Evolutionary conservation across 2,329 filamentous ascomycete species (phyloP).

Genomic region (Triangularia setosa): DNA sequence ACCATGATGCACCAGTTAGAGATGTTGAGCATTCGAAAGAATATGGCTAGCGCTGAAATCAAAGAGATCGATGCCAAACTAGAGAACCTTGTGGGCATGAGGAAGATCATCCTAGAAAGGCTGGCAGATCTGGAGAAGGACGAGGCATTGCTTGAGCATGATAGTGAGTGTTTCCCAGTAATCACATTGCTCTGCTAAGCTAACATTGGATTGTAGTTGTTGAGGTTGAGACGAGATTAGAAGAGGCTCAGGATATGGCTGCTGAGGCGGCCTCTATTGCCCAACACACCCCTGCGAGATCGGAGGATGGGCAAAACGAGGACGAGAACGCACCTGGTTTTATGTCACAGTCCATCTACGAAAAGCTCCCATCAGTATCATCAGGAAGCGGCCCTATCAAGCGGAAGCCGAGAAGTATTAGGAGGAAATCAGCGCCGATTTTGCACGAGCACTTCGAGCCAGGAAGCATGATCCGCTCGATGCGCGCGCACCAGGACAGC

Average conservation of each 20-base stretch:
- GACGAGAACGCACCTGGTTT: constrained; percentile 57
- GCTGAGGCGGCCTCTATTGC: constrained; percentile 57
- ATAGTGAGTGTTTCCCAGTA: constrained; percentile 53
- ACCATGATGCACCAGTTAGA: constrained; percentile 80
- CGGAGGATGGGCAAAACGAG: constrained; percentile 51
- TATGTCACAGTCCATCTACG: constrained; percentile 98
- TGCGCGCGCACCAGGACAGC: constrained; percentile 81
- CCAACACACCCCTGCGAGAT: constrained; percentile 47
- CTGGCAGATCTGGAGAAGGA: constrained; percentile 85
- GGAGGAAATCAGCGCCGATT: constrained; percentile 85
- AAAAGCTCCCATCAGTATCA: constrained; percentile 65
- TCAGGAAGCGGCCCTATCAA: constrained; percentile 47
- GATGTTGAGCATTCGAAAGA: constrained; percentile 88
- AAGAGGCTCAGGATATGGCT: constrained; percentile 56
- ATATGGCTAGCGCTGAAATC: constrained; percentile 96
- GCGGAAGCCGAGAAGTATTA: constrained; percentile 52
- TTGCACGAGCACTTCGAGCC: constrained; percentile 93
- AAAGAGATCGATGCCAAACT: constrained; percentile 97
- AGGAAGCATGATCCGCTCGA: constrained; percentile 80
- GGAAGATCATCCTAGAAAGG: constrained; percentile 83
- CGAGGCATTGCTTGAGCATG: constrained; percentile 83
- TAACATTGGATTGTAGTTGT: constrained; percentile 45
- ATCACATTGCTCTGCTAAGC: not conserved
- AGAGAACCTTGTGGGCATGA: constrained; percentile 86
- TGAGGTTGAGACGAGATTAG: constrained; percentile 58